Evolutionary conservation across 2,329 filamentous ascomycete species (phyloP), one percentile per base, ranked within the genome.

Genomic region (Fulvia fulva): DNA sequence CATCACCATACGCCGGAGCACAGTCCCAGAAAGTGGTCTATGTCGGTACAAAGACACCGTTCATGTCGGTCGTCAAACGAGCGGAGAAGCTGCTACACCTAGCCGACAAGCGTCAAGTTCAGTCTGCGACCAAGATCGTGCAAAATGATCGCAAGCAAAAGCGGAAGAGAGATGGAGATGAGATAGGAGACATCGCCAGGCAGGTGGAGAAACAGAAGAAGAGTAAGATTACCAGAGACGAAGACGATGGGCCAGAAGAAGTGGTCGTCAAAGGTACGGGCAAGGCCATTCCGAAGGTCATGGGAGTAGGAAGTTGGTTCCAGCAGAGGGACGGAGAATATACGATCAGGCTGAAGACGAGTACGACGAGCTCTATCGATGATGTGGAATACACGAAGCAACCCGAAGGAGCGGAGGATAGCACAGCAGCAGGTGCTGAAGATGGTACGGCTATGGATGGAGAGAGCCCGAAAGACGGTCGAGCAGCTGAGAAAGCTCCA

Each of bases 51-150:
- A 78, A 78, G 37, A 85, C 87, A 0, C 85, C 86, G 6, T 89
- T 90, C 76, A 83, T 90, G 73, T 83, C 87, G 11, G 78, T 83
- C 4, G 80, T 89, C 12, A 85, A 84, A 66, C 85, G 87, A 52
- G 81, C 86, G 14, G 82, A 84, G 60, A 84, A 84, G 59, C 80
- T 85, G 1, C 83, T 91, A 3, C 77, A 82, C 46, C 77, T 81
- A 37, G 79, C 81, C 3, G 76, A 81, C 1, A 81, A 82, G 54
- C 78, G 82, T 23, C 75, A 76, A 0, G 75, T 76, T 2, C 77
- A 79, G 62, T 71, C 73, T 1, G 70, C 69, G 3, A 68, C 73
- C 0, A 65, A 63, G n/a, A 68, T 71, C n/a, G 72, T 65, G 2
- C 67, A 70, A 45, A 65, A 62, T 21, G 53, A 62, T 9, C 65